Conservation (phyloP, 352 stramenopile genomes). For the Hyaloperonospora brassicae region DNA sequence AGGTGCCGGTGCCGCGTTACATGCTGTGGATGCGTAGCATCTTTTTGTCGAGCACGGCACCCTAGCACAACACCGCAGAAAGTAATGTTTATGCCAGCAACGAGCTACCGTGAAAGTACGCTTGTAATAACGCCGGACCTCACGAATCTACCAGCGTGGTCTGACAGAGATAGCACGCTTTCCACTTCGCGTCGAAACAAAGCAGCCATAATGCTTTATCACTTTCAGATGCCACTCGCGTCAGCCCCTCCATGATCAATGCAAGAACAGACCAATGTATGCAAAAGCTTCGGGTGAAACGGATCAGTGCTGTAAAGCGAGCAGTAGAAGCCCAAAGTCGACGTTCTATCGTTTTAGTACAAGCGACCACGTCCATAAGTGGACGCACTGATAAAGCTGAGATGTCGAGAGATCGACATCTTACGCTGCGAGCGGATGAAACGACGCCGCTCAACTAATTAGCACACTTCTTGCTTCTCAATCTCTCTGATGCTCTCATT, state of each 20-base stretch:
- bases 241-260: conserved; percentile 44
- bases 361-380: conserved; percentile 50
- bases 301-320: conserved; percentile 48
- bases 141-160: too few species aligned
- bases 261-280: conserved; percentile 53
- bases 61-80: too few species aligned
- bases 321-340: conserved; percentile 53
- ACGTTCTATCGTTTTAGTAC: conserved; percentile 72
- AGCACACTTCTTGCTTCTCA: conserved; percentile 86
- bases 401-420: conserved; percentile 38
- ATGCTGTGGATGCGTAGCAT: too few species aligned
- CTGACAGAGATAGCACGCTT: too few species aligned
- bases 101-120: too few species aligned
- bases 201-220: too few species aligned
- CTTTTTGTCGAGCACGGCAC: too few species aligned
- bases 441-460: conserved; percentile 91
- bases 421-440: conserved; percentile 77
- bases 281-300: conserved; percentile 55
- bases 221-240: conserved; percentile 47
- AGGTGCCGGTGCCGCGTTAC: too few species aligned
- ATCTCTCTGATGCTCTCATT: conserved; percentile 38
- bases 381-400: conserved; percentile 65
- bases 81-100: too few species aligned
- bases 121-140: too few species aligned
- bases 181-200: too few species aligned